These are phyloP conservation scores for Linum tenue DNA, from an alignment of 345 rosid species.

Conservation along the genomic window DNA sequence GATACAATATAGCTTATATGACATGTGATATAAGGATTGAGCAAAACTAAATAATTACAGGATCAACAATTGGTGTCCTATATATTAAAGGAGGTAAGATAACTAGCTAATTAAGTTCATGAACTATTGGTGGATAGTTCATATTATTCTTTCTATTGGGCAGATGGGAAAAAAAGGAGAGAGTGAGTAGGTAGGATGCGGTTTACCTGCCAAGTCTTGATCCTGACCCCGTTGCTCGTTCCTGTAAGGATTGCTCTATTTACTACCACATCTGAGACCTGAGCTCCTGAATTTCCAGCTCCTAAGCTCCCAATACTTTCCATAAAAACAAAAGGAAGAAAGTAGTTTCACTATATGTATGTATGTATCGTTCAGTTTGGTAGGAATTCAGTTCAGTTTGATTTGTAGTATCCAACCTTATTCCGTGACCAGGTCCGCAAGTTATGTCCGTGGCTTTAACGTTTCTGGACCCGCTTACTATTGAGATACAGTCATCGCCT, in stretches of 20 bases:
- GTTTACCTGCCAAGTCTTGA: slow-evolving; percentile 10
- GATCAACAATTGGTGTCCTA: too few relatives aligned
- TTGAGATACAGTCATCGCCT: slow-evolving; percentile 96
- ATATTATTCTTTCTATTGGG: too few relatives aligned
- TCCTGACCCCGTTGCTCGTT: slow-evolving; percentile 1
- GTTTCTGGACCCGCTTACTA: slow-evolving; percentile 75
- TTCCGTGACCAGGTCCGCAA: slow-evolving; percentile 97
- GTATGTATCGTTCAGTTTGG: slow-evolving; percentile 7
- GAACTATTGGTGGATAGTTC: too few relatives aligned
- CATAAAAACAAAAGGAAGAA: neutral
- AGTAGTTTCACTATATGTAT: neutral
- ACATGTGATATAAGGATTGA: too few relatives aligned
- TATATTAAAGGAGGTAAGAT: too few relatives aligned
- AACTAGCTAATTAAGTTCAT: too few relatives aligned
- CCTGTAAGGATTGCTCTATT: slow-evolving; percentile 1
- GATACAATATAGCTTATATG: too few relatives aligned
- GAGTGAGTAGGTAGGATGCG: too few relatives aligned
- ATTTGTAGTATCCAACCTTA: slow-evolving; percentile 39
- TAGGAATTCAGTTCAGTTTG: neutral
- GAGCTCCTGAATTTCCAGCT: slow-evolving; percentile 5
- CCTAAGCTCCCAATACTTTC: slow-evolving; percentile 8
- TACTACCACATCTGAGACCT: neutral
- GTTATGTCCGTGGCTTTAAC: slow-evolving; percentile 61
- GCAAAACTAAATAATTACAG: too few relatives aligned
- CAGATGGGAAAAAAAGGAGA: too few relatives aligned